Conservation (phyloP, 2,329 filamentous ascomycete species). For the Fusarium dlaminii region DNA sequence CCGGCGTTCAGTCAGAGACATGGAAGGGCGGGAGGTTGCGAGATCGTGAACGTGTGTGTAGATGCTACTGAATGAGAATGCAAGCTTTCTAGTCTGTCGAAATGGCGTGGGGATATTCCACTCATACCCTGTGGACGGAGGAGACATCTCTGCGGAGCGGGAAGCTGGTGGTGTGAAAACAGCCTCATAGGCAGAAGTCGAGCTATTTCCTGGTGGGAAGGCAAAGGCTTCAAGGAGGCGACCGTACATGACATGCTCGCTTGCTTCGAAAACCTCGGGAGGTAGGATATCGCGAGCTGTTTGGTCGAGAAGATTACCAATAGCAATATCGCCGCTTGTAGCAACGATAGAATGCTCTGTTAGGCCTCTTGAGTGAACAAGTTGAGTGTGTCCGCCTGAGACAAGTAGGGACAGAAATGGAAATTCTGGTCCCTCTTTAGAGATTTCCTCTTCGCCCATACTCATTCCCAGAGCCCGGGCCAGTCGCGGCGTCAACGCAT, state of each 20-base stretch:
- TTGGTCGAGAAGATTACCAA: constrained; percentile 92
- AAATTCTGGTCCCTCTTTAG: constrained; percentile 64
- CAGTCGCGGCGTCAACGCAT: constrained; percentile 87
- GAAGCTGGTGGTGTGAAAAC: constrained; percentile 67
- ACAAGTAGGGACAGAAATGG: constrained; percentile 90
- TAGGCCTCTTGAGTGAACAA: constrained; percentile 77
- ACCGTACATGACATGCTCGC: constrained; percentile 79
- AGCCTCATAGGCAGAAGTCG: constrained; percentile 44
- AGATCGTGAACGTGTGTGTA: constrained; percentile 64
- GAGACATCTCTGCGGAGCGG: constrained; percentile 66
- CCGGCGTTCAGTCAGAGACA: constrained; percentile 69
- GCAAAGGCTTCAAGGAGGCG: constrained; percentile 82
- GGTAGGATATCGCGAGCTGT: constrained; percentile 81
- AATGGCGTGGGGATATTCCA: constrained; percentile 79
- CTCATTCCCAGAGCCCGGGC: constrained; percentile 66
- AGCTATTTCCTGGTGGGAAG: constrained; percentile 59
- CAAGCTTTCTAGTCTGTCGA: constrained; percentile 63
- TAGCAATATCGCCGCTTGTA: constrained; percentile 79
- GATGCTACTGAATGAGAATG: constrained; percentile 78
- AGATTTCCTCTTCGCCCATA: constrained; percentile 17
- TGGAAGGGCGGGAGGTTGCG: constrained; percentile 47
- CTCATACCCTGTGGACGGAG: constrained; percentile 50
- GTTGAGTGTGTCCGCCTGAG: constrained; percentile 90
- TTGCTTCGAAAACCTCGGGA: constrained; percentile 59
- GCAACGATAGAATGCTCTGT: constrained; percentile 79